Evolutionary conservation across 805 yeast species (phyloP), one percentile per base, ranked within the genome.

Genomic region (Starmerella cellae): DNA sequence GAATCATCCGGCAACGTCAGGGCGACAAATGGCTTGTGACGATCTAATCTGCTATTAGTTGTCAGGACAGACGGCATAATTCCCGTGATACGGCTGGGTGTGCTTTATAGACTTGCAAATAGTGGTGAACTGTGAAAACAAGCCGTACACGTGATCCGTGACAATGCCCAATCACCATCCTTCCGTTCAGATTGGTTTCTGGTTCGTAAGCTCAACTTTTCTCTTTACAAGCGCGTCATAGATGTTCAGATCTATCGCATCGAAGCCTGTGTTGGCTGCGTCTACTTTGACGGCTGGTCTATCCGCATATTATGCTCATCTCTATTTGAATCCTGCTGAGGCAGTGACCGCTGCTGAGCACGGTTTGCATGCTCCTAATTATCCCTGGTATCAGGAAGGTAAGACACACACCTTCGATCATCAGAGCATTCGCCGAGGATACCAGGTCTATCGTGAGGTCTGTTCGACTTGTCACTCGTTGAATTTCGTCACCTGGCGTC

Each of bases 261-360:
- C 50, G 37, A 44, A 43, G 50, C 47, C 50, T 22, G 47, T 46
- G 41, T 42, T 46, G 40, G 50, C 50, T 29, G 50, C 47, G 34
- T 42, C 45, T 20, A 32, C 50, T 24, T 19, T 44, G 42, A 46
- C 50, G 38, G 50, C 47, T 19, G 50, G 50, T 11, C 47, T 46
- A 8, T 43, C 50, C n/a, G 50, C 50, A 35, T 46, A 44, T 43
- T 46, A 46, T 36, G 46, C 41, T 14, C 46, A 43, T 37, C 48
- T 45, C 16, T 45, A 48, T 23, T 40, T 30, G 44, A 38, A 41
- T 64, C 77, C 84, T 50, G 95, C 95, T 45, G 77, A 74, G 58
- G 97, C 97, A 60, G 82, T 88, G 94, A 87, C 98, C 43, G 93
- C 91, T 53, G 95, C 97, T 54, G 98, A 91, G 70, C 97, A 91